phyloP scores from a whole-genome alignment of 139 green algal species.

The Pycnococcus provasolii region DNA sequence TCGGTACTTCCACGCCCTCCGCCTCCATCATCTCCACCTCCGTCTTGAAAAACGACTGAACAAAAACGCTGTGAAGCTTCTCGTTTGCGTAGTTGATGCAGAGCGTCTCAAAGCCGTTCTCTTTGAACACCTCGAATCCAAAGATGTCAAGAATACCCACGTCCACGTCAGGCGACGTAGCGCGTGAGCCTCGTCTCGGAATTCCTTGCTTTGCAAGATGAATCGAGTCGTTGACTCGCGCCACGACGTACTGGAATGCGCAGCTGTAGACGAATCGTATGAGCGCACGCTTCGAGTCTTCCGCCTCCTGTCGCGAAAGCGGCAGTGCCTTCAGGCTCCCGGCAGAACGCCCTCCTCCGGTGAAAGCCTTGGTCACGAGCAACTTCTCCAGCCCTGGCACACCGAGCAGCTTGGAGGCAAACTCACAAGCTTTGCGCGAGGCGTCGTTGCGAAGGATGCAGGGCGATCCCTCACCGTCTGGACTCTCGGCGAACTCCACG shows the following conservation, averaged over 20 bases:
- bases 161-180: neutral
- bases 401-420: too few relatives aligned
- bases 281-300: neutral
- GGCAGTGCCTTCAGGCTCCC: neutral
- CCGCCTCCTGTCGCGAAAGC: neutral
- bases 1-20: neutral
- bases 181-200: neutral
- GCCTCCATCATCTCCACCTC: neutral
- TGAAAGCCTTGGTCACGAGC: too few relatives aligned
- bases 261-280: neutral
- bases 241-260: neutral
- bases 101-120: constrained; percentile 17
- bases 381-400: too few relatives aligned
- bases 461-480: too few relatives aligned
- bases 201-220: neutral
- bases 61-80: neutral
- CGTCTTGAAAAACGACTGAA: neutral
- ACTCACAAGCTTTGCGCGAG: too few relatives aligned
- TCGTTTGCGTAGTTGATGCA: constrained; percentile 1
- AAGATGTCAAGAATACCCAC: neutral
- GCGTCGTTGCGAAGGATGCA: too few relatives aligned
- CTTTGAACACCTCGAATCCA: constrained; percentile 20
- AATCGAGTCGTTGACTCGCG: neutral
- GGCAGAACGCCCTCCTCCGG: constrained; percentile 23
- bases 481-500: too few relatives aligned